phyloP scores from a whole-genome alignment of 2,329 filamentous ascomycete species.

The Trichophyton mentagrophytes region DNA sequence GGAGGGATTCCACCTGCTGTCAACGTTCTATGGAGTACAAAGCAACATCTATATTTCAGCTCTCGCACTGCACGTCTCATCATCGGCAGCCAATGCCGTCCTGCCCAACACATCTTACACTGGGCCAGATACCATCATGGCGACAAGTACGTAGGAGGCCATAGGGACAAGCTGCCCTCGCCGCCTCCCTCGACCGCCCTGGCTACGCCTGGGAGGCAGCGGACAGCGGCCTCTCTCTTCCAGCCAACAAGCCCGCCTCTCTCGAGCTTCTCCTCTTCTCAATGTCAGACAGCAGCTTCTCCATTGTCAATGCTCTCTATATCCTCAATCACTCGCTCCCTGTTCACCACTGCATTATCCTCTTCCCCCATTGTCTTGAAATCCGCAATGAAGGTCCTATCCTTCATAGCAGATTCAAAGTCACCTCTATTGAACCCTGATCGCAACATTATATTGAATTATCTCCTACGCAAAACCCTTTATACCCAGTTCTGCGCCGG shows the following conservation, averaged over 20 bases:
- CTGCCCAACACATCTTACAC: neutral
- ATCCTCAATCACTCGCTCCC: conserved; percentile 12
- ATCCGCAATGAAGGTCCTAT: conserved; percentile 57
- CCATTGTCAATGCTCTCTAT: conserved; percentile 13
- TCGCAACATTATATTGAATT: conserved; percentile 56
- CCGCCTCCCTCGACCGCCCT: conserved; percentile 6
- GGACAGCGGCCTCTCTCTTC: conserved; percentile 1
- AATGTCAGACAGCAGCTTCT: conserved; percentile 1
- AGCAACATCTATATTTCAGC: neutral
- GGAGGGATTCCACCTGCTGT: neutral
- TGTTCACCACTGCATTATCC: conserved; percentile 13
- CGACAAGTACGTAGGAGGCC: neutral
- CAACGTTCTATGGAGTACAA: neutral
- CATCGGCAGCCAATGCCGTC: neutral
- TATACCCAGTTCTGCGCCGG: conserved; percentile 89
- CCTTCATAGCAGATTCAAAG: conserved; percentile 55
- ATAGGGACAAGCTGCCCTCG: neutral
- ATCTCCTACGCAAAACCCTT: conserved; percentile 65
- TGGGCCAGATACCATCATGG: conserved; percentile 1
- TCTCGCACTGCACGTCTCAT: neutral
- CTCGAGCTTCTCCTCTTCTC: neutral
- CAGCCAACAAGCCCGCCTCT: neutral
- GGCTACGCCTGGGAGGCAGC: neutral
- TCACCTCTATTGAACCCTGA: conserved; percentile 59
- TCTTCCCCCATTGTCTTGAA: conserved; percentile 39